Evolutionary conservation across 2,329 filamentous ascomycete genomes (phyloP), one percentile per base, ranked within the genome.

Genomic region (Dothistroma pini): DNA sequence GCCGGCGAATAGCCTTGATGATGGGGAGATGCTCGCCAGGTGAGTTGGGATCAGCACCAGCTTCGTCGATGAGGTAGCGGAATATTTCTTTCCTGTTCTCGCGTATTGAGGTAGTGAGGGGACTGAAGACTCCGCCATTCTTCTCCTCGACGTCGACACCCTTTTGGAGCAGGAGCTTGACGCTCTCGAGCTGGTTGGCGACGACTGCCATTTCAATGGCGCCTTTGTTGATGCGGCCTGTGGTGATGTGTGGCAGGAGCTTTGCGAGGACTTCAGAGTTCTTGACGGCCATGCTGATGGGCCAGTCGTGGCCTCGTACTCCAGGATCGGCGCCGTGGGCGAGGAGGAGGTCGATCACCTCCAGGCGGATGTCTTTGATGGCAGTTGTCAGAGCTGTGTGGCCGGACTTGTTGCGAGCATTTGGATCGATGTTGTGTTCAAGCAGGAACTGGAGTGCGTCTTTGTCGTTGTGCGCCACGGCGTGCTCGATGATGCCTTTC

Each of bases 11-110:
- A 1, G 87, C 85, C 74, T 89, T 90, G 72, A 90, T 86, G 57
- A 90, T 81, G 8, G 87, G 87, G 11, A 90, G 75, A 72, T 90
- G 87, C 77, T 90, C 87, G 21, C 87, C 87, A 0, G 87, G 86
- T 0, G 84, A 79, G 70, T 89, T 89, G 50, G 85, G 81, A 68
- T 89, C 85, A 0, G 86, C 87, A 9, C 81, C 81, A 1, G 81
- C 86, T 44, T 62, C 56, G 54, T 84, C 80, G 60, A 89, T 77
- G 10, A 89, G 80, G 75, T 80, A 89, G 4, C 72, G 73, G 47
- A 88, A 84, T 59, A 89, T 88, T 0, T 83, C 81, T 50, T 81
- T 83, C 66, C 81, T 80, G 29, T 84, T 78, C 72, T 89, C 87
- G 12, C 86, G 84, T 59, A 89, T 84, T 9, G 86, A 85, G 0